Evolutionary conservation across 495 filamentous ascomycete genomes (phyloP).

Genomic region (Tuber magnatum): DNA sequence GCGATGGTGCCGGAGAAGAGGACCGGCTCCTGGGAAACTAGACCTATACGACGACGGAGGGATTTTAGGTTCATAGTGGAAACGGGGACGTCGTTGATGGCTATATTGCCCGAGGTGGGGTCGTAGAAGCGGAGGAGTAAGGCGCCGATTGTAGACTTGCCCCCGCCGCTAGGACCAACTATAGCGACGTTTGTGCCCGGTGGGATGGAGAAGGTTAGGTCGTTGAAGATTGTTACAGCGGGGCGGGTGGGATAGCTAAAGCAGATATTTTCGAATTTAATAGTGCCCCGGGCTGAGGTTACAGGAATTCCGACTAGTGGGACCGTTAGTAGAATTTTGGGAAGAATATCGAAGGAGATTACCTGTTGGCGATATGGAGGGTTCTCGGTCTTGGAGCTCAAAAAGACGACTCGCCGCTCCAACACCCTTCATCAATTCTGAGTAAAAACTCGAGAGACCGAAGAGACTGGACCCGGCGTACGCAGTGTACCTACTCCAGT

Average conservation of each 20-base stretch:
- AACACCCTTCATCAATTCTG: conserved; percentile 97
- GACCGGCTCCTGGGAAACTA: conserved; percentile 92
- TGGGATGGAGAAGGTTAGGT: conserved; percentile 80
- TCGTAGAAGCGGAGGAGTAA: conserved; percentile 86
- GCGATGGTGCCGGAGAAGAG: conserved; percentile 93
- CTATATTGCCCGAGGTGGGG: conserved; percentile 67
- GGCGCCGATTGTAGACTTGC: conserved; percentile 88
- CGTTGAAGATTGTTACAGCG: conserved; percentile 81
- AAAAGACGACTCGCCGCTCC: conserved; percentile 91
- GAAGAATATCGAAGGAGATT: background rate
- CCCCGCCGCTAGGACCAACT: conserved; percentile 88
- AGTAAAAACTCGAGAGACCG: conserved; percentile 90
- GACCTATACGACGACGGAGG: conserved; percentile 85
- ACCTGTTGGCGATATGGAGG: conserved; percentile 70
- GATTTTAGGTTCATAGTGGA: conserved; percentile 84
- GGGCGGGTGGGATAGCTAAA: conserved; percentile 90
- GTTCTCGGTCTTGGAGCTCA: conserved; percentile 87
- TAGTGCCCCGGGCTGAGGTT: conserved; percentile 72
- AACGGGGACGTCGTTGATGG: conserved; percentile 79
- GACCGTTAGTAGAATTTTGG: background rate
- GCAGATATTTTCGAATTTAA: conserved; percentile 72
- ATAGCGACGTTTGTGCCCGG: conserved; percentile 92
- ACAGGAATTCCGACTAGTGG: conserved; percentile 60
- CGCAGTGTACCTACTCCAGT: conserved; percentile 35
- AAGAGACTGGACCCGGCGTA: conserved; percentile 59